Evolutionary conservation across 768 basidiomycete species (phyloP), one percentile per base, ranked within the genome.

Genomic region (Boletus vermiculosoides): DNA sequence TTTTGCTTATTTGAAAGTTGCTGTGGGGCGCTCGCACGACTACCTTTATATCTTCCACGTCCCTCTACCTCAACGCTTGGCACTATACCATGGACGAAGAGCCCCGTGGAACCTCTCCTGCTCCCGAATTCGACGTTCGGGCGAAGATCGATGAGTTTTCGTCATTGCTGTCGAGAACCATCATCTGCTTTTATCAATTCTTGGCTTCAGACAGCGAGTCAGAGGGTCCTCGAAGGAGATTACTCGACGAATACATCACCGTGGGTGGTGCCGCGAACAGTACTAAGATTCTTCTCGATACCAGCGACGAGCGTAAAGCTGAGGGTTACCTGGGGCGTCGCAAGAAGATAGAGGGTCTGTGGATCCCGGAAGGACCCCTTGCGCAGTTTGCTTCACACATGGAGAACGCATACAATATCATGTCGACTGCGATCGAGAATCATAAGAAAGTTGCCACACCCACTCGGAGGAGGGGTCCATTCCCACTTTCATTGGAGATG

Each of bases 241-340:
- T 70, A 11, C 61, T 70, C 22, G 68, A 68, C 20, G 67, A 70
- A 40, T 63, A 70, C 57, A 66, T 68, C 55, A 63, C 66, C 23
- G 61, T 68, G 31, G 67, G 68, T 28, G 68, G 67, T 16, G 54
- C 63, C 11, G 63, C 66, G 11, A 70, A 60, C 36, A 65, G 63
- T 18, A 65, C 58, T 39, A 68, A 63, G 52, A 56, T 65, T 22
- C 63, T 65, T 42, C 63, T 68, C 23, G 66, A 68, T 16, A 59
- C 56, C 30, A 67, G 58, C 13, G 60, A 64, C 39, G 63, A 68
- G 45, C 65, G 55, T 18, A 64, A 64, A 42, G 48, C 57, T 1
- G 64, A 61, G n/a, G 66, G 66, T 13, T 61, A 67, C 39, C 47
- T 64, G 1, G 59, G 54, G 5, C 64, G 66, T 20, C 59, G 62